A percentile compares a stretch with the other conserved stretches of the same genome.
Conservation (phyloP, 495 filamentous ascomycete genomes). For the Tuber microsphaerosporum region DNA sequence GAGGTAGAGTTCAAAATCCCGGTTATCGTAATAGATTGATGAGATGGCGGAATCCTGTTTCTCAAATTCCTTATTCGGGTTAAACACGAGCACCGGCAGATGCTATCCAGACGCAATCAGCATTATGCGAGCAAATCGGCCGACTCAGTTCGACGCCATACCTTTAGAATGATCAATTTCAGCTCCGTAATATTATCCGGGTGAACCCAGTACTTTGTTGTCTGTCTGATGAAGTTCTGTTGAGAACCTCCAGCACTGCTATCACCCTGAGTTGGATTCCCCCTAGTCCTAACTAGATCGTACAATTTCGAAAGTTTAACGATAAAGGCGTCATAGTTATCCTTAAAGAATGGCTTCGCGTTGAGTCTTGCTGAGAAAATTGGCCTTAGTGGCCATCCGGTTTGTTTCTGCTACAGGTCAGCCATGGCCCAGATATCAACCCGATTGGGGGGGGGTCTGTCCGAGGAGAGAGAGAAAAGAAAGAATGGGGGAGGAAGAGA, state of each 20-base stretch:
- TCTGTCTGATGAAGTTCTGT: slow-evolving; percentile 93
- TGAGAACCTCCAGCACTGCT: slow-evolving; percentile 82
- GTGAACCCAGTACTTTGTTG: slow-evolving; percentile 99
- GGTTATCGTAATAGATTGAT: slow-evolving; percentile 96
- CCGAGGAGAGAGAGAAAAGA: background rate
- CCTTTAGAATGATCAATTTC: slow-evolving; percentile 92
- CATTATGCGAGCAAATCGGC: background rate
- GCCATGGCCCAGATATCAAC: slow-evolving; percentile 32
- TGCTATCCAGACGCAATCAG: slow-evolving; percentile 50
- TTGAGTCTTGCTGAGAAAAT: slow-evolving; percentile 89
- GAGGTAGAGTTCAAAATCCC: slow-evolving; percentile 86
- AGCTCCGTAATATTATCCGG: slow-evolving; percentile 97
- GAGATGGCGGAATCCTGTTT: slow-evolving; percentile 84
- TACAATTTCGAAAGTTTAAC: slow-evolving; percentile 93
- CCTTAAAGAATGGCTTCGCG: slow-evolving; percentile 94
- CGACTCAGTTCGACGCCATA: slow-evolving; percentile 28
- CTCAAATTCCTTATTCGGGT: slow-evolving; percentile 93
- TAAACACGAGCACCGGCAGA: slow-evolving; percentile 94
- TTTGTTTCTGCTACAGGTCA: slow-evolving; percentile 65
- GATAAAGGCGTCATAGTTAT: slow-evolving; percentile 95
- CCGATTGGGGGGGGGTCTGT: background rate
- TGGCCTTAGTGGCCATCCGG: slow-evolving; percentile 83
- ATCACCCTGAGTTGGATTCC: slow-evolving; percentile 87
- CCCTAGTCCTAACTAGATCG: slow-evolving; percentile 84
- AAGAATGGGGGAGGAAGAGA: background rate